These are phyloP conservation scores for Chimonanthus salicifolius DNA, from an alignment of 164 flowering plant genomes.

Conservation along the genomic window DNA sequence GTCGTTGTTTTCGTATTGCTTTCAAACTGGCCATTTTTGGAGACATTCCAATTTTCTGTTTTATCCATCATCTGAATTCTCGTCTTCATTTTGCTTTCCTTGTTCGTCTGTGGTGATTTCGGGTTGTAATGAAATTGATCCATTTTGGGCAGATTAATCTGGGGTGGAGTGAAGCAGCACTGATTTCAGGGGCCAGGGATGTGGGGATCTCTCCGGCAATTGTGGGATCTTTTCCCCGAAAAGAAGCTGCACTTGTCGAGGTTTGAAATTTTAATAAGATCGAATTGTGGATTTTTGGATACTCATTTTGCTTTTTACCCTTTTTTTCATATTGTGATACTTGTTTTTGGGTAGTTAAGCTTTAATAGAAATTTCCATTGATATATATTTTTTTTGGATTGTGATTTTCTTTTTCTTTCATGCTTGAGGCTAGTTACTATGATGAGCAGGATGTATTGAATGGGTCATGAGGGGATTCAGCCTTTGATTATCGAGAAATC, in stretches of 20 bases:
- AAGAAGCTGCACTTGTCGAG: slow-evolving; percentile 95
- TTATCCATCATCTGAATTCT: not conserved
- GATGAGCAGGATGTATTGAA: not conserved
- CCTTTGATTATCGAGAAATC: no score
- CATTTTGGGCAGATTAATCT: slow-evolving; percentile 39
- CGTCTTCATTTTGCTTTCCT: not conserved
- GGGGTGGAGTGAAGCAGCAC: slow-evolving; percentile 89
- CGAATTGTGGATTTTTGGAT: not conserved
- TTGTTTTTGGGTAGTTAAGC: not conserved
- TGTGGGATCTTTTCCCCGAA: slow-evolving; percentile 78
- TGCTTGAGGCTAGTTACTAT: not conserved
- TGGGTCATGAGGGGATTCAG: not conserved
- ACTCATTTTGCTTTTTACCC: not conserved
- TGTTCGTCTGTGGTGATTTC: no score
- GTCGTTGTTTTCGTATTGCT: not conserved
- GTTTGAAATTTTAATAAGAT: slow-evolving; percentile 22
- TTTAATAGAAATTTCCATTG: not conserved
- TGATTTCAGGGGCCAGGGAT: slow-evolving; percentile 89
- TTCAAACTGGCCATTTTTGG: not conserved
- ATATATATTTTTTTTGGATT: no score
- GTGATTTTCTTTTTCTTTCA: not conserved
- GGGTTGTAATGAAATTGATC: no score
- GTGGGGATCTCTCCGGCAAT: slow-evolving; percentile 84
- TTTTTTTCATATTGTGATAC: not conserved
- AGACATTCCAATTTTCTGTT: not conserved